Evolutionary conservation across 2,329 filamentous ascomycete species (phyloP), one percentile per base, ranked within the genome.

Genomic region (Xylariaceae sp.): DNA sequence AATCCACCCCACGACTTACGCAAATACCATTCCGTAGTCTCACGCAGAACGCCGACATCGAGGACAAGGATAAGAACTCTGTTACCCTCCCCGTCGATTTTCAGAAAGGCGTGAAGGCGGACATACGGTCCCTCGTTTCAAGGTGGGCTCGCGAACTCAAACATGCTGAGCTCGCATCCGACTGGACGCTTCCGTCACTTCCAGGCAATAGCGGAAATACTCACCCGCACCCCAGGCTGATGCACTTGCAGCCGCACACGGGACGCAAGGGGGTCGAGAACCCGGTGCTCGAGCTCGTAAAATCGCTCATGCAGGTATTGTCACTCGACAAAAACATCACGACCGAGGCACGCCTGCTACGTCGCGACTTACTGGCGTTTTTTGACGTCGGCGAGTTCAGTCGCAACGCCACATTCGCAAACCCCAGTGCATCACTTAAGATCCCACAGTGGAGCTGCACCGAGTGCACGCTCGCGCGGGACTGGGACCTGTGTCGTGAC

Each of bases 331-430:
- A 92, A 71, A 89, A 89, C 63, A 94, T 95, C 64, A 87, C 85
- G 0, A 83, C 95, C 47, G 92, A 97, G 72, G 91, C 90, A 2
- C 85, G 94, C 4, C 77, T 95, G 1, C 79, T 99, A 0, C 85
- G 95, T 51, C 95, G 95, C 64, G 92, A 97, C 57, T 78, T 99
- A 0, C 81, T 99, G 0, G 81, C 86, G 7, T 79, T 97, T 50
- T 96, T 99, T 70, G 94, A 99, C 54, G 85, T 99, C 51, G 88
- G 91, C 64, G 94, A 99, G 71, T 99, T 99, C 75, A 88, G 86
- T 70, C 80, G 86, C 51, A 89, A 92, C 53, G 92, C 88, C n/a
- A 80, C 85, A 2, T 99, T 97, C 70, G 77, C 82, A 57, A 97
- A 97, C 68, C 92, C 94, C 0, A 88, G 84, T 50, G 84, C 87